Base-by-base conservation (phyloP, 129 eudicot genomes). In the Flaveria robusta region DNA sequence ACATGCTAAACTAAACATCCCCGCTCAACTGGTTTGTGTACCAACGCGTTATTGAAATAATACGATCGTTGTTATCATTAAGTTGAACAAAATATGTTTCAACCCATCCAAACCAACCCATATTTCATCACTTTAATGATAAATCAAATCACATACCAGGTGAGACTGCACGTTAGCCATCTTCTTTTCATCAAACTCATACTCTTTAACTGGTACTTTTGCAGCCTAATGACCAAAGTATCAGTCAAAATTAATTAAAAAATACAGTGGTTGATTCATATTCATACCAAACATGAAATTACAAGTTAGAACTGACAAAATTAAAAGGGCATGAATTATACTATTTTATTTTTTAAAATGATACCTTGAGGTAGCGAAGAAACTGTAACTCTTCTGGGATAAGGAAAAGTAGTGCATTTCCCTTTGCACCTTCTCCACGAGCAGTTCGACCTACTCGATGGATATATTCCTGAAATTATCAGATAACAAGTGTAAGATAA, bases 371-470 rank as follows among this genome's bases (percentile, higher is more conserved):
- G 81, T 87, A 88, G 19, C 78, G 73, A 71, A 91, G 91, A 81
- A 95, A 95, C 51, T 75, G 88, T 19, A 89, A 70, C 74, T 95
- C 99, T 76, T 95, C 99, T 2, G 99, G 94, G 37, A 86, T 89
- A 79, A 95, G 79, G 66, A 95, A 87, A 60, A 95, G 94, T 64
- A 95, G 77, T 2, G 97, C 99, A 56, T 83, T 86, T 49, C 97
- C 99, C 74, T 84, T 89, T 12, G 89, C 91, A 84, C 99, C 97
- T 88, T 91, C 96, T 55, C 96, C 99, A 74, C 94, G 97, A 12
- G 97, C 99, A 81, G 99, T 95, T 49, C 99, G 89, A 64, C 99
- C 99, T 67, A 91, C 96, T 77, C 99, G 85, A 50, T 91, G 99
- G n/a, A 95, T 86, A 77, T 91, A 95, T 84, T 95, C 99, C 99